These are phyloP conservation scores for Microbotryomycetes sp. DNA, from an alignment of 1,284 basidiomycete genomes.

Conservation along the genomic window DNA sequence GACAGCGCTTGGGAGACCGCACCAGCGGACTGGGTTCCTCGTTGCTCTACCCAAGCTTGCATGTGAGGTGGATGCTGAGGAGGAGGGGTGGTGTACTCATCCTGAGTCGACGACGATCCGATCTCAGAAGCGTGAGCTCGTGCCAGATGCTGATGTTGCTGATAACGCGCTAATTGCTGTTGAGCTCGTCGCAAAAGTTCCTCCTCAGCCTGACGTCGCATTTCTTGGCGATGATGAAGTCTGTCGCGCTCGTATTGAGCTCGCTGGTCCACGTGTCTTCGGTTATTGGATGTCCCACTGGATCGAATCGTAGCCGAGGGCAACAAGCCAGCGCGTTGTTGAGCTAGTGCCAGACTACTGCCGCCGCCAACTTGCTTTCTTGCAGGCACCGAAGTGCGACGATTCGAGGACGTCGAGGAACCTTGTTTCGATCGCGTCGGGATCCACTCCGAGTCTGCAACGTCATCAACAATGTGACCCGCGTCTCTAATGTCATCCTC, in stretches of 20 bases:
- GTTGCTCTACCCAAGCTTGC: background rate
- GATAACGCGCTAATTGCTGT: background rate
- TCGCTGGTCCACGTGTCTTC: too few relatives aligned
- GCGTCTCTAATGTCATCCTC: background rate
- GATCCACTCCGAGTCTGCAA: background rate
- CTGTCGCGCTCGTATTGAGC: too few relatives aligned
- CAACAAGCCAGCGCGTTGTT: too few relatives aligned
- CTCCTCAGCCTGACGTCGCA: background rate
- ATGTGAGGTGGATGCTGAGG: conserved; percentile 3
- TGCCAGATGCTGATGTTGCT: background rate
- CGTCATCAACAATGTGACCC: background rate
- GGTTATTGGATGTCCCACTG: too few relatives aligned
- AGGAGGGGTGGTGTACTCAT: background rate
- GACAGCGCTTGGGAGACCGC: background rate
- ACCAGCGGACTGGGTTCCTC: background rate
- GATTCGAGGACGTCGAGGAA: too few relatives aligned
- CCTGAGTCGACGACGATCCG: background rate
- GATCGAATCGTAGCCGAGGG: too few relatives aligned
- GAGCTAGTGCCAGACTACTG: too few relatives aligned
- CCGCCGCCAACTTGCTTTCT: too few relatives aligned
- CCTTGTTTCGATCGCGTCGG: too few relatives aligned
- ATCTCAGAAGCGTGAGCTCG: too few relatives aligned
- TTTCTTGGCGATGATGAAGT: too few relatives aligned
- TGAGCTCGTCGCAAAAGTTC: background rate
- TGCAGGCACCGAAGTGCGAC: too few relatives aligned